Evolutionary conservation across 1,139 yeast species (phyloP).

Genomic region (Zygoascus meyerae): DNA sequence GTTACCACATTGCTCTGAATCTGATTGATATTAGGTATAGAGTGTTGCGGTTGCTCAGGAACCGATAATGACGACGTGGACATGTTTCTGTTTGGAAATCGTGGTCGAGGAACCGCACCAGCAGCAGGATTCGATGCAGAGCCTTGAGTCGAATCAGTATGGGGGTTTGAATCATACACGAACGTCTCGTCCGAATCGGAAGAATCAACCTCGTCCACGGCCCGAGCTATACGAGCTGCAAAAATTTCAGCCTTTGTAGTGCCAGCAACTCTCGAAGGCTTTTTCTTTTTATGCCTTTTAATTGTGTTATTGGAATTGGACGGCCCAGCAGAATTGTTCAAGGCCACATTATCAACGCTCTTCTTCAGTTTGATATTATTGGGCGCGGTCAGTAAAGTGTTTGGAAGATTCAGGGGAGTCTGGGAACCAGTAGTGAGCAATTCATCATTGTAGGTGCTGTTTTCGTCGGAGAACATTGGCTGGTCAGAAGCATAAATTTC

Average conservation of each 20-base stretch:
- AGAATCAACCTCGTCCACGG: constrained; percentile 82
- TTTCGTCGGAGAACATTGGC: constrained; percentile 1
- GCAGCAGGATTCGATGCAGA: neutral
- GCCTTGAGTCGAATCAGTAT: constrained; percentile 18
- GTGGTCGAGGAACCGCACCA: constrained; percentile 7
- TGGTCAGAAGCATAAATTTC: neutral
- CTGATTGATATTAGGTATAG: neutral
- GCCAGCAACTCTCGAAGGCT: constrained; percentile 23
- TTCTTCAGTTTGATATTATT: constrained; percentile 26
- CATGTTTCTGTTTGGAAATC: constrained; percentile 25
- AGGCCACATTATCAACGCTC: constrained; percentile 30
- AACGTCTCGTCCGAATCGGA: constrained; percentile 91
- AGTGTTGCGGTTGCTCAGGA: constrained; percentile 6
- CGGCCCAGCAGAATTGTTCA: neutral
- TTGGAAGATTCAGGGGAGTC: neutral
- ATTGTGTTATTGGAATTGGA: constrained; percentile 14
- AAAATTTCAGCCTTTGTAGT: constrained; percentile 76
- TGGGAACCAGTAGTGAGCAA: neutral
- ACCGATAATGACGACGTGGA: constrained; percentile 23
- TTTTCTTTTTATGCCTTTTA: constrained; percentile 24
- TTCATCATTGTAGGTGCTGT: neutral
- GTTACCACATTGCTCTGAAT: neutral
- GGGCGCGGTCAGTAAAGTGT: constrained; percentile 8
- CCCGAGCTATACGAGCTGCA: constrained; percentile 91
- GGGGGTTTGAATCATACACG: constrained; percentile 65